A percentile compares a stretch with the other conserved stretches of the same genome.
Conservation (phyloP, 352 stramenopile species). For the Phytophthora pisi region DNA sequence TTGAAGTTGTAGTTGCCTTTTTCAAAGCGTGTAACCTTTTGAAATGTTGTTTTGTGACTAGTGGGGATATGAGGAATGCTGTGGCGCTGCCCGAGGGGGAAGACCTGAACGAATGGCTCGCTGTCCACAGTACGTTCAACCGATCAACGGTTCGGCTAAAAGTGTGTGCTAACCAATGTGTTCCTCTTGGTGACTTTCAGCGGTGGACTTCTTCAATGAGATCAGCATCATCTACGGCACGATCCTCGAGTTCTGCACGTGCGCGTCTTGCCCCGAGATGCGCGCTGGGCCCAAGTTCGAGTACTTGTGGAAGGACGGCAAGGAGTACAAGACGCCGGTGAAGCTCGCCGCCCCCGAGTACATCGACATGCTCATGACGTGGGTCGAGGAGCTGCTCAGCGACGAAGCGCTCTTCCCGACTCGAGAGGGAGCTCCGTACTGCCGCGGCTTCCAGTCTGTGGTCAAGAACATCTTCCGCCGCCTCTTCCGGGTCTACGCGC, state of each 20-base stretch:
- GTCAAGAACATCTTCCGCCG: slow-evolving; percentile 95
- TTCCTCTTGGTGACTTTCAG: slow-evolving; percentile 31
- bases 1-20: slow-evolving; percentile 28
- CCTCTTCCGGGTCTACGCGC: slow-evolving; percentile 97
- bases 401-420: slow-evolving; percentile 82
- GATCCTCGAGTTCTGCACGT: slow-evolving; percentile 83
- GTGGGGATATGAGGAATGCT: slow-evolving; percentile 69
- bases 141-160: background rate
- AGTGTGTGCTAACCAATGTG: background rate
- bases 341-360: slow-evolving; percentile 88
- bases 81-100: slow-evolving; percentile 76
- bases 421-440: slow-evolving; percentile 70
- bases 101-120: slow-evolving; percentile 93
- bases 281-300: slow-evolving; percentile 86
- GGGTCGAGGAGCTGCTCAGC: slow-evolving; percentile 90
- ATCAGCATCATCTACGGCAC: slow-evolving; percentile 94
- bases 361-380: slow-evolving; percentile 93
- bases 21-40: background rate
- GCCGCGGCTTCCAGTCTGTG: slow-evolving; percentile 78
- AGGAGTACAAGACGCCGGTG: slow-evolving; percentile 71
- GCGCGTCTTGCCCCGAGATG: slow-evolving; percentile 73
- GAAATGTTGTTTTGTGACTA: slow-evolving; percentile 14
- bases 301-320: slow-evolving; percentile 89
- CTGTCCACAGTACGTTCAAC: slow-evolving; percentile 82
- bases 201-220: slow-evolving; percentile 96